phyloP scores from a whole-genome alignment of 352 stramenopile species.

The Globisporangium heterothallicum region DNA sequence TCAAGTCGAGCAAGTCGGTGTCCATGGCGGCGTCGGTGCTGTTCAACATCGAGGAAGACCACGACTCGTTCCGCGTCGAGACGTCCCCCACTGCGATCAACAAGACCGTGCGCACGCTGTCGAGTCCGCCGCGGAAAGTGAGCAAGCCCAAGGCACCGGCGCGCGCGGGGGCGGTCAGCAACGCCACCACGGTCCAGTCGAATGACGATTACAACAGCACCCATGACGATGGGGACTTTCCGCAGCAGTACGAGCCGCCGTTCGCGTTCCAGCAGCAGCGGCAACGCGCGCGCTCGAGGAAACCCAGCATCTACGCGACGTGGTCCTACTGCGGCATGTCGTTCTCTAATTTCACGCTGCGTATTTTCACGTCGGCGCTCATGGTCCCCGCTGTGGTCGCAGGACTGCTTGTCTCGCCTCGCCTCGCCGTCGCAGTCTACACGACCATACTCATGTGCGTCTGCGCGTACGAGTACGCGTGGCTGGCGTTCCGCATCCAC shows the following conservation, averaged over 20 bases:
- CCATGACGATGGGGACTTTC: slow-evolving; percentile 8
- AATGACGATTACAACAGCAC: slow-evolving; percentile 16
- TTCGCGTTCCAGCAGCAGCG: slow-evolving; percentile 14
- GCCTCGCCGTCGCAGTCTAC: slow-evolving; percentile 21
- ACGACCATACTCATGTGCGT: slow-evolving; percentile 27
- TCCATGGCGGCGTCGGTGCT: slow-evolving; percentile 24
- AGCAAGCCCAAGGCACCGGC: slow-evolving; percentile 2
- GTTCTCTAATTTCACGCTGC: slow-evolving; percentile 32
- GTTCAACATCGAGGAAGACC: slow-evolving; percentile 42
- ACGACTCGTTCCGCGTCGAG: slow-evolving; percentile 13
- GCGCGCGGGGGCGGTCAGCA: slow-evolving; percentile 25
- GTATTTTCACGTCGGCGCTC: slow-evolving; percentile 22
- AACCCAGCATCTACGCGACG: slow-evolving; percentile 32
- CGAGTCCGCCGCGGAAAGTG: slow-evolving; percentile 13
- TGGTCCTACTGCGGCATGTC: slow-evolving; percentile 33
- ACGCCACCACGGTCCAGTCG: slow-evolving; percentile 15
- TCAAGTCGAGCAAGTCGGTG: slow-evolving; percentile 18
- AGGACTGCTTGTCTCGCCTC: slow-evolving; percentile 30
- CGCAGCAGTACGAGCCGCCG: slow-evolving; percentile 2
- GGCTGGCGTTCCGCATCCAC: slow-evolving; percentile 48
- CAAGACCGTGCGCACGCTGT: slow-evolving; percentile 16
- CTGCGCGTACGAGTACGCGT: slow-evolving; percentile 47
- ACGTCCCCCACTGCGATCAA: slow-evolving; percentile 12
- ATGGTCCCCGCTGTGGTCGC: slow-evolving; percentile 24
- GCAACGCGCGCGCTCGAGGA: slow-evolving; percentile 22